Base-by-base conservation (phyloP, 192 early-diverging fungal genomes). In the Coemansia sp. region DNA sequence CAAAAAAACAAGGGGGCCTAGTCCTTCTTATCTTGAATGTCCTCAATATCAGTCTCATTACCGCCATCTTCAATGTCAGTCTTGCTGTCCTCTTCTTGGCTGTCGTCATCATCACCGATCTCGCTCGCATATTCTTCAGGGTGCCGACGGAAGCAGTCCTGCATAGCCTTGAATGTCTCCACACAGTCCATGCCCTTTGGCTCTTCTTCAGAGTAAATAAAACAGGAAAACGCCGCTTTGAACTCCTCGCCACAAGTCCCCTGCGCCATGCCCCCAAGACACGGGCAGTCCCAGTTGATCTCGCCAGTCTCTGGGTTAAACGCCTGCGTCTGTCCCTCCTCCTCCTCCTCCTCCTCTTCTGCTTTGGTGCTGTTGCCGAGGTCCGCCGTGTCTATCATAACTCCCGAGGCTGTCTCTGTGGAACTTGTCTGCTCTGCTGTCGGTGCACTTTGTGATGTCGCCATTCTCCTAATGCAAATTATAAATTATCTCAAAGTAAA, bases 101-200 rank as follows among this genome's bases (percentile, higher is more conserved):
- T n/a, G n/a, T 87, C 91, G 43, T 88, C 90, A 43, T 91, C 89
- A 33, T 90, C 90, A 43, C 56, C 70, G 14, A 89, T 74, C 70
- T 93, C 91, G 23, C 83, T 84, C 7, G 87, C 91, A 71, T 98
- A 98, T 26, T 92, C 88, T 28, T 98, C 96, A 11, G 96, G 96
- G 70, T 98, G 84, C n/a, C 84, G 84, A 55, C 88, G 76, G 75
- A 94, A 94, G 60, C 96, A 98, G 37, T 90, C 85, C 71, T 97
- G 95, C 97, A 99, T 99, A 14, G 81, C 89, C 69, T 90, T 85
- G 73, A 99, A 99, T 63, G 88, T 86, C 21, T 94, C 93, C 31
- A 99, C 83, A 65, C 97, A 99, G 78, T 99, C 95, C 26, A 91
- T 86, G n/a, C 97, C 97, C 79, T 99, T 96, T 33, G 95, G 97